Base-by-base conservation (phyloP, 2,329 filamentous ascomycete species). In the Aspergillus sp. region DNA sequence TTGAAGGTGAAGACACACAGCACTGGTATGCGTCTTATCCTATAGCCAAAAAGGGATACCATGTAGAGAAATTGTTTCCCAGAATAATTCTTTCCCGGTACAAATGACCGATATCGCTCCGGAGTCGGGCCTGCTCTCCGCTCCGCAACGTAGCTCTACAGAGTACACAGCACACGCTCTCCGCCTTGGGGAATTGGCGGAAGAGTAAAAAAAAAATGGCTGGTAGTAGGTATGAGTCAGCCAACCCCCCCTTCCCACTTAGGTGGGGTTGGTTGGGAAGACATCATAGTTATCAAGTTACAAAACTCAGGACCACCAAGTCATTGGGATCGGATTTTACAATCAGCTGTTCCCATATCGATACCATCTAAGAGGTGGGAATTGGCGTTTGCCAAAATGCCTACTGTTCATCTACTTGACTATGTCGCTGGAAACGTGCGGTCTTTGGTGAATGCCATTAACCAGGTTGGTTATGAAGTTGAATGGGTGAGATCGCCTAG, bases 361-460 rank as follows among this genome's bases (percentile, higher is more conserved):
- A 17, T 21, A 19, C 14, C 7, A 8, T n/a, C 9, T 31, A 19
- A 31, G 50, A 15, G 33, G 33, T 35, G 5, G 50, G 33, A 27
- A 25, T 31, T n/a, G 48, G 17, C 40, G 27, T 37, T 33, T 27
- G 23, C 19, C 46, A 52, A 55, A 51, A 81, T 80, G 78, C 76
- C 79, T 39, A 79, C 74, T 27, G 79, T 81, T 55, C 77, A 82
- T 65, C 69, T 82, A 39, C 80, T 88, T 53, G 86, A 98, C 79
- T 98, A 97, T 74, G 93, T 97, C 65, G 93, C 95, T 61, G 95
- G 95, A 71, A 99, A 99, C 76, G 88, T 99, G 67, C 89, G 93
- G 64, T 97, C 93, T 63, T 85, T 99, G 68, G 93, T 93, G 72
- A 99, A 99, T 81, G 95, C 93, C 68, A 96, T 99, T 70, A 93